Conservation (phyloP, 2,329 filamentous ascomycete species). For the Claviceps sp. region DNA sequence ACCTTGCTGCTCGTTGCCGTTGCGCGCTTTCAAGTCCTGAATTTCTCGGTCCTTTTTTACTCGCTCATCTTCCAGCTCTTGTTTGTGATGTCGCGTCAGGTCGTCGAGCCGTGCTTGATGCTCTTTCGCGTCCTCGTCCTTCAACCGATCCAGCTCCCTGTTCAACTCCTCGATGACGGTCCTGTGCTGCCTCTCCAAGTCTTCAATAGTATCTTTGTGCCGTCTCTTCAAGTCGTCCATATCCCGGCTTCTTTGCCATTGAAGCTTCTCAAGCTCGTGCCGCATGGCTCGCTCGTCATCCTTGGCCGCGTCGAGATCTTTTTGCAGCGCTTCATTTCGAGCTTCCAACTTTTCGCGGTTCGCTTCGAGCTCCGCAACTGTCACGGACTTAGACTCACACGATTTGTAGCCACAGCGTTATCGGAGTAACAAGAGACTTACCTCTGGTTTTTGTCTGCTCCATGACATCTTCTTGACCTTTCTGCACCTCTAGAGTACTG, state of each 20-base stretch:
- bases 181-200: slow-evolving; percentile 22
- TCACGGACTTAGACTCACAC: slow-evolving; percentile 3
- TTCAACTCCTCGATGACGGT: slow-evolving; percentile 22
- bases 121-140: slow-evolving; percentile 35
- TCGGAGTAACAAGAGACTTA: slow-evolving; percentile 25
- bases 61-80: slow-evolving; percentile 53
- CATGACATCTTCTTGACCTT: slow-evolving; percentile 59
- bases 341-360: slow-evolving; percentile 32
- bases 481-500: slow-evolving; percentile 52
- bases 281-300: slow-evolving; percentile 22
- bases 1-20: slow-evolving; percentile 38
- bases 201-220: slow-evolving; percentile 21
- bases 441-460: slow-evolving; percentile 62
- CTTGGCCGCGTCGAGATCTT: slow-evolving; percentile 41
- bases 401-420: neutral
- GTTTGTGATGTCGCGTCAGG: slow-evolving; percentile 47
- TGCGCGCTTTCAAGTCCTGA: slow-evolving; percentile 44
- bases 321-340: slow-evolving; percentile 39
- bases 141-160: slow-evolving; percentile 30
- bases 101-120: slow-evolving; percentile 57
- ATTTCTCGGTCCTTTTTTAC: slow-evolving; percentile 46
- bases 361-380: slow-evolving; percentile 36
- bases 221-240: slow-evolving; percentile 34
- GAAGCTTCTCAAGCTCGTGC: slow-evolving; percentile 23
- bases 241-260: slow-evolving; percentile 31